Percentiles rank a stretch among this genome's conserved stretches.
phyloP scores from a whole-genome alignment of 2,329 filamentous ascomycete genomes.

The Pseudogymnoascus pannorum region DNA sequence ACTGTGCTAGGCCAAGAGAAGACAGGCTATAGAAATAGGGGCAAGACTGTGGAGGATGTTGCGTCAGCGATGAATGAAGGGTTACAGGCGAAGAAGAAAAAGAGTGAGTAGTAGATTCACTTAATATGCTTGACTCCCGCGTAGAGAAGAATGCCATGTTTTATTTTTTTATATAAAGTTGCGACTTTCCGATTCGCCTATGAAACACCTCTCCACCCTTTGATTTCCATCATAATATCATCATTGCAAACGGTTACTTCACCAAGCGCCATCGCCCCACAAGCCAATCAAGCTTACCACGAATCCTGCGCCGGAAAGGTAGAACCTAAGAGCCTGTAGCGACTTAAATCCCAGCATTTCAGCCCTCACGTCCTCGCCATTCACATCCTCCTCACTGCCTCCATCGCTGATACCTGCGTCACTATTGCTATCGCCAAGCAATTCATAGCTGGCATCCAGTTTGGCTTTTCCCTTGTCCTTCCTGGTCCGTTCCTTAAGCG shows the following conservation, averaged over 20 bases:
- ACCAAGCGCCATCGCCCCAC: conserved; percentile 52
- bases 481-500: conserved; percentile 25
- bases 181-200: conserved; percentile 2
- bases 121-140: neutral
- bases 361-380: conserved; percentile 54
- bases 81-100: conserved; percentile 36
- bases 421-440: conserved; percentile 48
- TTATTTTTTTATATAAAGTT: conserved; percentile 5
- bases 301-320: conserved; percentile 49
- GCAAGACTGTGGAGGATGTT: conserved; percentile 50
- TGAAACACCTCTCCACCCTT: conserved; percentile 5
- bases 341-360: conserved; percentile 49
- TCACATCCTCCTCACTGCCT: conserved; percentile 42
- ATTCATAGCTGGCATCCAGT: conserved; percentile 68
- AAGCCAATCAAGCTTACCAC: conserved; percentile 56
- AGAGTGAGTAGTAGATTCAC: conserved; percentile 20
- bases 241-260: neutral
- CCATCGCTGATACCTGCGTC: conserved; percentile 39
- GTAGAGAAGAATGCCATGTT: neutral
- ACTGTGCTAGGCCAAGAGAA: conserved; percentile 53
- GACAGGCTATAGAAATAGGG: conserved; percentile 47
- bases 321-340: conserved; percentile 47
- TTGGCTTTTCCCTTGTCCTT: conserved; percentile 21
- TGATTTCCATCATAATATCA: conserved; percentile 3
- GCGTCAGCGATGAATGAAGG: conserved; percentile 43